Conservation (phyloP, 179 eudicot species). For the Carnegiea gigantea region DNA sequence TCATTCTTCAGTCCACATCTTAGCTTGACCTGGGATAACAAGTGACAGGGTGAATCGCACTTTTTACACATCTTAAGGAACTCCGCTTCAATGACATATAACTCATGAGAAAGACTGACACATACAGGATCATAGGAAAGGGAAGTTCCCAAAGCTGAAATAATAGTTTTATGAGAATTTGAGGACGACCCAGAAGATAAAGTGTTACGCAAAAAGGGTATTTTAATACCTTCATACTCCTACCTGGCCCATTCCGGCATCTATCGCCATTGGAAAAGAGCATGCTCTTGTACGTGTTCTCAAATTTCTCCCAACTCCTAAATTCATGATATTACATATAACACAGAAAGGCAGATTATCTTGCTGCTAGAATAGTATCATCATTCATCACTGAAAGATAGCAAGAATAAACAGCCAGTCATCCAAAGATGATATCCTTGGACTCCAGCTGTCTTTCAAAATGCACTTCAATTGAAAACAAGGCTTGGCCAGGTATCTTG, state of each 20-base stretch:
- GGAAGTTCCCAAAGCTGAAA: not conserved
- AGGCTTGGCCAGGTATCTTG: not conserved
- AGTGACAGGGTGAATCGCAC: conserved; percentile 7
- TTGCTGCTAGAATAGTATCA: not conserved
- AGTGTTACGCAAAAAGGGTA: not conserved
- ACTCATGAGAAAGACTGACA: not conserved
- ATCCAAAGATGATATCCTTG: not conserved
- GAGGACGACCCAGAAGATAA: not conserved
- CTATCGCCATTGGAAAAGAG: conserved; percentile 82
- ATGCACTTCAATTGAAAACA: not conserved
- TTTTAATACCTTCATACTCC: conserved; percentile 75
- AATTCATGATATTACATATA: conserved; percentile 12
- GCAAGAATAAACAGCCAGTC: not conserved
- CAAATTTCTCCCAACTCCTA: conserved; percentile 94
- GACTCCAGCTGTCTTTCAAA: conserved; percentile 9
- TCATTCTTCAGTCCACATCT: conserved; percentile 93
- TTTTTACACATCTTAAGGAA: too few relatives aligned
- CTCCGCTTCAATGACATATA: not conserved
- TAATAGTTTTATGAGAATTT: not conserved
- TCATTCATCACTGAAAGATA: not conserved
- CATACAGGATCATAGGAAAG: not conserved
- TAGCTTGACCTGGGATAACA: conserved; percentile 66
- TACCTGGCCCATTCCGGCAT: conserved; percentile 99
- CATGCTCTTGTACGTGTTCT: conserved; percentile 79
- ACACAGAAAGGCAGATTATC: not conserved